Base-by-base conservation (phyloP, 1,284 basidiomycete species). In the Stereum hirsutum region DNA sequence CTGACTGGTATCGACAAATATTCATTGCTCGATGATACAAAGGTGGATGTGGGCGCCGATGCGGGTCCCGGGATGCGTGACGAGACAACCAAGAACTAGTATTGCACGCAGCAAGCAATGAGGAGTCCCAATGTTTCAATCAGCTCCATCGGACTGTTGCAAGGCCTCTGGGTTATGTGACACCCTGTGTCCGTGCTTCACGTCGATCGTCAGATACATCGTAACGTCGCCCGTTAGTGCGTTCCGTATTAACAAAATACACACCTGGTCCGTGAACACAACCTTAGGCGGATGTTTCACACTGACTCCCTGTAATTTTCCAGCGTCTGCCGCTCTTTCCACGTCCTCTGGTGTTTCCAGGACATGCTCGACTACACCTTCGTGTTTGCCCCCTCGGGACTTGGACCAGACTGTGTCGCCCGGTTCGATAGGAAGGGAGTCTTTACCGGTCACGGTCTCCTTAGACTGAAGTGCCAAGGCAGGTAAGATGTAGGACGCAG, bases 231-330 rank as follows among this genome's bases (percentile, higher is more conserved):
- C 24, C 14, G 8, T 21, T 23, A 2, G 20, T 21, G 7, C 14
- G 3, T 19, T 14, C 20, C 15, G n/a, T n/a, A n/a, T n/a, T n/a
- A n/a, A 15, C 6, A 26, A 15, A 5, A 6, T 11, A 39, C 46
- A 42, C 30, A 49, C 49, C 42, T 49, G 52, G 39, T 52, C 46
- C 5, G 35, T 43, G 44, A 43, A 50, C 8, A 50, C 35, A 7
- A 56, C 52, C 45, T 57, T 60, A 11, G 54, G 56, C 6, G 54
- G 53, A 25, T 55, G 50, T 46, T 48, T 53, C 17, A 58, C 46
- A 8, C 41, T 41, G 6, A 54, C 41, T n/a, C n/a, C n/a, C n/a
- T n/a, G n/a, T n/a, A n/a, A n/a, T n/a, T n/a, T n/a, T 26, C 49
- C 52, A 14, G 52, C 42, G 34, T 53, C 48, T 5, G 47, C 46